Base-by-base conservation (phyloP, 2,329 filamentous ascomycete species). In the Alternaria arbusti region DNA sequence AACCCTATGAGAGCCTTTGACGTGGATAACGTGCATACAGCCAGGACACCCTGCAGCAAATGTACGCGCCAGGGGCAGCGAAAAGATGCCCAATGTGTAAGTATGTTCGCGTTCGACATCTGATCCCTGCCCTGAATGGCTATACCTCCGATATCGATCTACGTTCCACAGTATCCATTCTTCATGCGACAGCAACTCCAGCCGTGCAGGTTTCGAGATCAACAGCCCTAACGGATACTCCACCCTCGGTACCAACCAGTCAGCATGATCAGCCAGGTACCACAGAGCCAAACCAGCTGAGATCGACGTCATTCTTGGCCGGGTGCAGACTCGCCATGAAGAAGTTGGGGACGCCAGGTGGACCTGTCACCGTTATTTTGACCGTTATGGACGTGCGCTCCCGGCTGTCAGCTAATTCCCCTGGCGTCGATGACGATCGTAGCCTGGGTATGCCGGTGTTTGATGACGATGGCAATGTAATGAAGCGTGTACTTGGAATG, bases 291-390 rank as follows among this genome's bases (percentile, higher is more conserved):
- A 72, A 70, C 36, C 13, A 67, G 70, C 65, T 71, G 30, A 15
- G 72, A 78, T 77, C 75, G 69, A 73, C 75, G 71, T 74, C 69
- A 75, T 59, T 47, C 36, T 44, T 47, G 43, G 25, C 57, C 54
- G 55, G 61, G 67, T 56, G 52, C 55, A 54, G 58, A 55, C 55
- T 52, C 51, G 51, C 69, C 66, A 59, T 55, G 49, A 59, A 54
- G 40, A 57, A 56, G 59, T 59, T 59, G 49, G 52, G 49, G 61
- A 57, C 64, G 70, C 64, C 62, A 61, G 67, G 66, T 67, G 59
- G 63, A 63, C 69, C 68, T 58, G 60, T 52, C 58, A 61, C 44
- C 56, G 57, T 63, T 66, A 68, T 65, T 46, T 57, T 54, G 57
- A 60, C 64, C 59, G 61, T 57, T 52, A 52, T 59, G 40, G 56